These are phyloP conservation scores for Podaxis sp. DNA, from an alignment of 768 basidiomycete genomes.

Conservation along the genomic window DNA sequence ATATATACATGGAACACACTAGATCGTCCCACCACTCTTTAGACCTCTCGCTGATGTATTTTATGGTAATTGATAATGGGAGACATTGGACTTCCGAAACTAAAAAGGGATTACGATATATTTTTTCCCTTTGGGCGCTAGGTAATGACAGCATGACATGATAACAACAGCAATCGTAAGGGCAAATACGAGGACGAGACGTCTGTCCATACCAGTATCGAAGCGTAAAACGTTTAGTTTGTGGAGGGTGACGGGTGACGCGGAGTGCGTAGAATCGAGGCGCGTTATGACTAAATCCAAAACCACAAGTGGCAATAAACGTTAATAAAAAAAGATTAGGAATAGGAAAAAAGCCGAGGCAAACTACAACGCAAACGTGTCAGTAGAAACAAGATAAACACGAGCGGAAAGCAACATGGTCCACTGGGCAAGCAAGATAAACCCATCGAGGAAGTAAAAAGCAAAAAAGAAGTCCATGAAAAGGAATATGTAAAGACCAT, in stretches of 20 bases:
- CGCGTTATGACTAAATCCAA: background rate
- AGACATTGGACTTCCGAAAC: background rate
- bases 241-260: background rate
- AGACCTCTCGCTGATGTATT: background rate
- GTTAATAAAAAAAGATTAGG: background rate
- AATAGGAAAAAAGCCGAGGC: background rate
- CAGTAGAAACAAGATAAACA: conserved; percentile 1
- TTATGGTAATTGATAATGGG: background rate
- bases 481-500: background rate
- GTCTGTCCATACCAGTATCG: background rate
- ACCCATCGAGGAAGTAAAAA: background rate
- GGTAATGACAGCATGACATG: conserved; percentile 1
- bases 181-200: background rate
- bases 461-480: background rate
- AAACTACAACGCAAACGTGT: conserved; percentile 10
- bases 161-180: background rate
- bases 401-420: background rate
- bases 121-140: background rate
- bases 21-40: background rate
- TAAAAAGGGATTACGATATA: background rate
- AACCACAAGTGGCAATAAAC: background rate
- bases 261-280: background rate
- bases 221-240: background rate
- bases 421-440: background rate
- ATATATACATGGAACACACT: background rate